Conservation (phyloP, 176 grass and related monocot species). For the Raddia guianensis region DNA sequence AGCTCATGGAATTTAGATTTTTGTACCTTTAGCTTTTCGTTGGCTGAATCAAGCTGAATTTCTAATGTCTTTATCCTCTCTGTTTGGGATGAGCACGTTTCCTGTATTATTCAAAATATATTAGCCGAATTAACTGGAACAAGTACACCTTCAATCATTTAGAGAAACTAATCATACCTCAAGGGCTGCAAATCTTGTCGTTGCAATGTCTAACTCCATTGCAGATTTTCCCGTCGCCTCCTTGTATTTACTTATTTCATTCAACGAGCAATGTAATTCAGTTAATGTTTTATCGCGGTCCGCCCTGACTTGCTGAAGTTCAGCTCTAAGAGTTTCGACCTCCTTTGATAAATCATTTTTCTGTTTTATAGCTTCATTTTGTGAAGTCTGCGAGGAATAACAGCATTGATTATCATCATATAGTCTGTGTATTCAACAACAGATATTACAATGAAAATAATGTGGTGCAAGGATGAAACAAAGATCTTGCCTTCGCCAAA, state of each 20-base stretch:
- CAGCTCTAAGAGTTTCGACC: slow-evolving; percentile 54
- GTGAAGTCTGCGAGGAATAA: slow-evolving; percentile 56
- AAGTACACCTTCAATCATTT: not conserved
- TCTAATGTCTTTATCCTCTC: slow-evolving; percentile 54
- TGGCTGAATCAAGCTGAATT: slow-evolving; percentile 57
- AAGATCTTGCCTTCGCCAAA: slow-evolving; percentile 49
- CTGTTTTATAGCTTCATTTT: slow-evolving; percentile 66
- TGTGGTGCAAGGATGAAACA: not conserved
- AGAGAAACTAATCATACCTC: slow-evolving; percentile 49
- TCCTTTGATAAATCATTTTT: slow-evolving; percentile 69
- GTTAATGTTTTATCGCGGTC: slow-evolving; percentile 54
- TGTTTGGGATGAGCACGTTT: slow-evolving; percentile 58
- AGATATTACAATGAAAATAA: not conserved
- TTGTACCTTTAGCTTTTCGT: slow-evolving; percentile 60
- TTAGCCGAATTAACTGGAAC: not conserved
- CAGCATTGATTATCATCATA: not conserved
- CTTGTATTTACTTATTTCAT: slow-evolving; percentile 47
- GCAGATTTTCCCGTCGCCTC: slow-evolving; percentile 55
- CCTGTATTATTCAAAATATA: slow-evolving; percentile 38
- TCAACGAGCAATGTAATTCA: slow-evolving; percentile 49
- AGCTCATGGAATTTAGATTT: not conserved
- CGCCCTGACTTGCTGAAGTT: slow-evolving; percentile 75
- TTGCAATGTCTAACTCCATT: slow-evolving; percentile 50
- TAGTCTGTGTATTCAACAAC: not conserved
- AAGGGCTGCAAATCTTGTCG: slow-evolving; percentile 43